These are phyloP conservation scores for Paratrimastix pyriformis DNA, from an alignment of 78 protist genomes.

Conservation along the genomic window DNA sequence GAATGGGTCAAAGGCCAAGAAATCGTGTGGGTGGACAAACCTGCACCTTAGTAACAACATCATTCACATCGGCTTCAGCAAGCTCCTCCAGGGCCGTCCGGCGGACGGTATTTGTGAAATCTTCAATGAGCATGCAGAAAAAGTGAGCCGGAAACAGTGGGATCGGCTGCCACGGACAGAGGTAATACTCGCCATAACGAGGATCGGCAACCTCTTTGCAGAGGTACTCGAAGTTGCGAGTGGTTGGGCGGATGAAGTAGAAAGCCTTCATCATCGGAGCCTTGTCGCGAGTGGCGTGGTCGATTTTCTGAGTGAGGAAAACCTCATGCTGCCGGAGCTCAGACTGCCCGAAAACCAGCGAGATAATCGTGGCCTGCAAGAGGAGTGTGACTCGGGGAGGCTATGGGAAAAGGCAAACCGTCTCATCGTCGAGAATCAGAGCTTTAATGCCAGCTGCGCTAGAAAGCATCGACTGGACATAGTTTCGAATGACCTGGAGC, in stretches of 20 bases:
- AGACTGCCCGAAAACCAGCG: neutral
- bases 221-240: neutral
- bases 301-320: neutral
- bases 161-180: neutral
- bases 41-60: neutral
- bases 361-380: neutral
- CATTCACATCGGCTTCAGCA: neutral
- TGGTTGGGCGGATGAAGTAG: neutral
- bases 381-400: neutral
- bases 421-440: neutral
- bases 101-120: neutral
- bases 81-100: neutral
- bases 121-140: neutral
- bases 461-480: too few species aligned
- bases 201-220: constrained; percentile 2
- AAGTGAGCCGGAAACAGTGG: neutral
- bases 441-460: neutral
- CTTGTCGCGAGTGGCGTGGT: neutral
- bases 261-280: constrained; percentile 4
- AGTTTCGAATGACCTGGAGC: too few species aligned
- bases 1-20: too few species aligned
- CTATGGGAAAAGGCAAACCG: neutral
- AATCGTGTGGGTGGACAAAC: too few species aligned
- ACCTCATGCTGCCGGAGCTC: neutral
- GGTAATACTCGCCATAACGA: neutral